These are phyloP conservation scores for Schizochytrium sp. DNA, from an alignment of 108 stramenopile species.

Conservation along the genomic window DNA sequence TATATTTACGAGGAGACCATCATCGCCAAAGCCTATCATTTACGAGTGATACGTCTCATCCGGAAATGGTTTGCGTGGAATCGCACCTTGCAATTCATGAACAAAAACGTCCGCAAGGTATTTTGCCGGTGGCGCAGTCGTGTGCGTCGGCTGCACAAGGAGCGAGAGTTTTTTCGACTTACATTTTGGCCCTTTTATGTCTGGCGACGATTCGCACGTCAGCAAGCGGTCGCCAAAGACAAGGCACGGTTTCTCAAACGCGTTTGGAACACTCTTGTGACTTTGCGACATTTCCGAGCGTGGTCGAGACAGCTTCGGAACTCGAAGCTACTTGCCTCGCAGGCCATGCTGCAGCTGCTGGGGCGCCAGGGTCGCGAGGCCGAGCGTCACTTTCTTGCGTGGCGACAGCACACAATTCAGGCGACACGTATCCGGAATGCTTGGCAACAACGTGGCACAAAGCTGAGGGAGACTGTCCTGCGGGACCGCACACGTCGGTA, in stretches of 20 bases:
- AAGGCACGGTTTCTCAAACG: not conserved
- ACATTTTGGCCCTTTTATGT: slow-evolving; percentile 9
- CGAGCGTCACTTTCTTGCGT: not conserved
- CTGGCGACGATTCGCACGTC: not conserved
- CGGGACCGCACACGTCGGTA: not conserved
- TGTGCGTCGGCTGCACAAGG: not conserved
- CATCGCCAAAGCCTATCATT: not conserved
- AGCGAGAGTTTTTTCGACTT: not conserved
- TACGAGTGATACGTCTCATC: not conserved
- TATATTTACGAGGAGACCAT: not conserved
- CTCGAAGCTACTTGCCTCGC: not conserved
- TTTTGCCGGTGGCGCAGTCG: slow-evolving; percentile 3
- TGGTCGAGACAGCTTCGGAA: not conserved
- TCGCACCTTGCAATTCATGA: not conserved
- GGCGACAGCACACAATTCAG: not conserved
- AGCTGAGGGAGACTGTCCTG: not conserved
- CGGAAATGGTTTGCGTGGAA: not conserved
- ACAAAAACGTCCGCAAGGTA: not conserved
- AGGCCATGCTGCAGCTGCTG: not conserved
- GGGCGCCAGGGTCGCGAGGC: no score
- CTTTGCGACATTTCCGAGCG: not conserved
- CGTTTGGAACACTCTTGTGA: not conserved
- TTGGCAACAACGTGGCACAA: not conserved
- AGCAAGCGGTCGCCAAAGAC: not conserved
- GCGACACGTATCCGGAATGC: not conserved